Conservation (phyloP, 345 rosid species). For the Bruguiera sexangula region DNA sequence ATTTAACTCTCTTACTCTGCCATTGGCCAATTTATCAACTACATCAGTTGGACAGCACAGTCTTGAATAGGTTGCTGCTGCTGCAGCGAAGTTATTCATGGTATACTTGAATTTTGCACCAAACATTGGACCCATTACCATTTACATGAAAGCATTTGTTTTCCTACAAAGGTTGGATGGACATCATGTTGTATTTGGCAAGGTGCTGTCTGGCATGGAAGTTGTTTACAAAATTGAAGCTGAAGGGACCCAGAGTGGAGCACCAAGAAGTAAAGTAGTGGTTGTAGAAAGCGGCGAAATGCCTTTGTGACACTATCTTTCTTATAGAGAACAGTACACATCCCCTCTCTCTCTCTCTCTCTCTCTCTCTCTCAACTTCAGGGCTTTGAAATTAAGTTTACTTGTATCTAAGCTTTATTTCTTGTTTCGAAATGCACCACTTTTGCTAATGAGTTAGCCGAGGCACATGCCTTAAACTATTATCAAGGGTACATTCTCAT, state of each 20-base stretch:
- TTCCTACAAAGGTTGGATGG: conserved; percentile 72
- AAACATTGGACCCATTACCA: neutral
- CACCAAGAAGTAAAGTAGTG: conserved; percentile 71
- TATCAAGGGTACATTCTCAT: too few species aligned
- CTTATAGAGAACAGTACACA: neutral
- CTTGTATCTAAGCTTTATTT: too few species aligned
- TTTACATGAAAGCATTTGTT: neutral
- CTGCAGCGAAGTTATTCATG: too few species aligned
- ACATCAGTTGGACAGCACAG: neutral
- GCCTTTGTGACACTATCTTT: conserved; percentile 40
- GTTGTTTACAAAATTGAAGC: conserved; percentile 84
- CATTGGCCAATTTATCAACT: too few species aligned
- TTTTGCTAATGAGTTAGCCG: too few species aligned
- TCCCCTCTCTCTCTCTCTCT: neutral
- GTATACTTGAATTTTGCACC: neutral
- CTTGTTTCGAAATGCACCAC: too few species aligned
- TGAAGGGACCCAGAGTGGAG: conserved; percentile 73
- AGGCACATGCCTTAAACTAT: too few species aligned
- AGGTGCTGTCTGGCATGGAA: conserved; percentile 92
- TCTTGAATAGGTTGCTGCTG: neutral
- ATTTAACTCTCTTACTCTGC: too few species aligned
- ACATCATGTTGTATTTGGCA: conserved; percentile 85
- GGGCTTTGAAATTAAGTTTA: neutral
- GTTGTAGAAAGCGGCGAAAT: conserved; percentile 84
- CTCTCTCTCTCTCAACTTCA: neutral